A percentile compares a stretch with the other conserved stretches of the same genome.
Evolutionary conservation across 257 asterid genomes (phyloP).

Genomic region (Nemophila menziesii): DNA sequence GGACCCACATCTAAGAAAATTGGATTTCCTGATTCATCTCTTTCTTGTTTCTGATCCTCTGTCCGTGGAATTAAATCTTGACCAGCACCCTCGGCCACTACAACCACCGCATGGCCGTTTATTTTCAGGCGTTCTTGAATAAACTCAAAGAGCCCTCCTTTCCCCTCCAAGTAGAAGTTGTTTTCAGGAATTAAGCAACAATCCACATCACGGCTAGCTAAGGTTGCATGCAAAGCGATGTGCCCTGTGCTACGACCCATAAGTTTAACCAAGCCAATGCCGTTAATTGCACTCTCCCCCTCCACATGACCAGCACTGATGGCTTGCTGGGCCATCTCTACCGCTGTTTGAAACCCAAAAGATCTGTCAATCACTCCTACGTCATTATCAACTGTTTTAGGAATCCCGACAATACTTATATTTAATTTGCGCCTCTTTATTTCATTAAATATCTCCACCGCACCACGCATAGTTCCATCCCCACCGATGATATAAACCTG

Average conservation of each 20-base stretch:
- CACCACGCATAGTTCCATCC: conserved; percentile 80
- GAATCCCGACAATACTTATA: conserved; percentile 55
- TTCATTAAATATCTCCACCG: conserved; percentile 47
- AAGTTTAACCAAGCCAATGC: conserved; percentile 70
- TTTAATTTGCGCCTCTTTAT: conserved; percentile 32
- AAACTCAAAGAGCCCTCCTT: conserved; percentile 60
- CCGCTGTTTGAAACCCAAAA: conserved; percentile 78
- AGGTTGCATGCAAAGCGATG: conserved; percentile 62
- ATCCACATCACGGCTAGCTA: conserved; percentile 73
- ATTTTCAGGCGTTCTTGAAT: conserved; percentile 26
- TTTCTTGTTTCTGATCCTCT: conserved; percentile 30
- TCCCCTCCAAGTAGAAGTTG: conserved; percentile 51
- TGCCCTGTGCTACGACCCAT: conserved; percentile 92
- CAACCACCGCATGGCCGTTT: conserved; percentile 55
- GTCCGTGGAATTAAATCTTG: conserved; percentile 44
- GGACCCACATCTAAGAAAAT: conserved; percentile 63
- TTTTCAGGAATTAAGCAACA: conserved; percentile 74
- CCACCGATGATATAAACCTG: conserved; percentile 79
- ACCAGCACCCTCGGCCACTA: conserved; percentile 78
- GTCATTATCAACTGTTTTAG: conserved; percentile 79
- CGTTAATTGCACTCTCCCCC: conserved; percentile 71
- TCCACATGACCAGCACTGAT: conserved; percentile 66
- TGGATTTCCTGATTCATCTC: conserved; percentile 70
- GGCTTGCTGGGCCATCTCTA: conserved; percentile 88
- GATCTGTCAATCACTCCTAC: conserved; percentile 66